These are phyloP conservation scores for Cupressus sempervirens DNA, from an alignment of 75 land plant species.

Conservation along the genomic window DNA sequence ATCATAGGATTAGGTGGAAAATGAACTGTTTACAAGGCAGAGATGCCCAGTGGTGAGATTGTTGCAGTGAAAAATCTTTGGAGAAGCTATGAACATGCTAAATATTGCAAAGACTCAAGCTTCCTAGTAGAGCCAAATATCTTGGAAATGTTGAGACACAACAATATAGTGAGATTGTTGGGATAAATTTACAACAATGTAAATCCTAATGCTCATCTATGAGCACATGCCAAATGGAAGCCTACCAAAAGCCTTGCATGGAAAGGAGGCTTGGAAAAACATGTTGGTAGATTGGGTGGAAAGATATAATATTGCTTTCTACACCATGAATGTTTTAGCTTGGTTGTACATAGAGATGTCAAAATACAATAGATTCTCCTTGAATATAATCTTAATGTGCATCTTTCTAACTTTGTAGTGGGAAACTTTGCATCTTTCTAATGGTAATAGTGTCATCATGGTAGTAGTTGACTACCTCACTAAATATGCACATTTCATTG, in stretches of 20 bases:
- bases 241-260: constrained; percentile 60
- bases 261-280: constrained; percentile 23
- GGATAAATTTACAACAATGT: constrained; percentile 60
- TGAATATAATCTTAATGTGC: constrained; percentile 62
- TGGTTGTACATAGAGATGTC: constrained; percentile 74
- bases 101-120: constrained; percentile 19
- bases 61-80: constrained; percentile 78
- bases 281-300: constrained; percentile 49
- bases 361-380: constrained; percentile 78
- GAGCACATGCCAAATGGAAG: constrained; percentile 80
- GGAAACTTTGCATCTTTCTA: too few species aligned
- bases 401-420: constrained; percentile 75
- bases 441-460: too few species aligned
- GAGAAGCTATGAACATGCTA: constrained; percentile 23
- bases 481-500: too few species aligned
- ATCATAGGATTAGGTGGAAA: constrained; percentile 74
- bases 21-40: constrained; percentile 76
- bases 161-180: constrained; percentile 64
- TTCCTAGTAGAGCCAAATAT: constrained; percentile 56
- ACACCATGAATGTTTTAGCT: constrained; percentile 79
- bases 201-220: constrained; percentile 54
- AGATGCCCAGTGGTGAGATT: constrained; percentile 34
- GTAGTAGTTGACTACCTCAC: too few species aligned
- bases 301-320: constrained; percentile 62
- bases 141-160: constrained; percentile 60